These are phyloP conservation scores for Phyllosticta citriasiana DNA, from an alignment of 2,329 filamentous ascomycete species.

Conservation along the genomic window DNA sequence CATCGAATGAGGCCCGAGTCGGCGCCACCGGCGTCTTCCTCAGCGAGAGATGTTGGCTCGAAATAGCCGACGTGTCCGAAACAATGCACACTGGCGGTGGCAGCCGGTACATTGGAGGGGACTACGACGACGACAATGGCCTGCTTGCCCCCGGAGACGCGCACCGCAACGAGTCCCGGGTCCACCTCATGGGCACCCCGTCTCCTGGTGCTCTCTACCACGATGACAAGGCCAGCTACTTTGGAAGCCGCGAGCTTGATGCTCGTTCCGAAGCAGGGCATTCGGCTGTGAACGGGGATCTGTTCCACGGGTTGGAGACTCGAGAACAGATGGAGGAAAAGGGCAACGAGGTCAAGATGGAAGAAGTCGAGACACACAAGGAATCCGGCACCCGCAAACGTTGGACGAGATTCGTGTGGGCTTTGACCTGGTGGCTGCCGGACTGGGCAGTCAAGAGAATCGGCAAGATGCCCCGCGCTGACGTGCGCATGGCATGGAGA, in stretches of 20 bases:
- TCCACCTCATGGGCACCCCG: constrained; percentile 43
- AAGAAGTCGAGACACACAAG: constrained; percentile 77
- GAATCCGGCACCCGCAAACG: constrained; percentile 74
- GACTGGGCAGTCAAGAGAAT: constrained; percentile 69
- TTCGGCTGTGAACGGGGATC: constrained; percentile 87
- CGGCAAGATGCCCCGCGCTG: constrained; percentile 82
- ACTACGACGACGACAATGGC: constrained; percentile 44
- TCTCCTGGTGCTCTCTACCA: constrained; percentile 53
- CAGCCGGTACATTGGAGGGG: constrained; percentile 43
- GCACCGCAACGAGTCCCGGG: constrained; percentile 43
- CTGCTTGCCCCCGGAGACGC: constrained; percentile 47
- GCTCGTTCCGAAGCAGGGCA: constrained; percentile 81
- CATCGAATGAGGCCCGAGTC: constrained; percentile 77
- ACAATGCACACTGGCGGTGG: constrained; percentile 45
- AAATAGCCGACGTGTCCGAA: constrained; percentile 68
- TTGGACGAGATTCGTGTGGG: constrained; percentile 77
- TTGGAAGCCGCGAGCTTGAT: constrained; percentile 69
- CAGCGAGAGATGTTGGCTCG: constrained; percentile 91
- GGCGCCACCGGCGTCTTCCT: constrained; percentile 92
- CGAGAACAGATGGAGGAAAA: constrained; percentile 92
- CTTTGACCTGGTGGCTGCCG: constrained; percentile 79
- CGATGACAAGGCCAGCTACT: constrained; percentile 76
- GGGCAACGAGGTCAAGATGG: constrained; percentile 79
- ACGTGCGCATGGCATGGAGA: constrained; percentile 86
- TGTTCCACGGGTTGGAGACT: constrained; percentile 96